Evolutionary conservation across 2,329 filamentous ascomycete genomes (phyloP).

Genomic region (Cytospora chrysosperma): DNA sequence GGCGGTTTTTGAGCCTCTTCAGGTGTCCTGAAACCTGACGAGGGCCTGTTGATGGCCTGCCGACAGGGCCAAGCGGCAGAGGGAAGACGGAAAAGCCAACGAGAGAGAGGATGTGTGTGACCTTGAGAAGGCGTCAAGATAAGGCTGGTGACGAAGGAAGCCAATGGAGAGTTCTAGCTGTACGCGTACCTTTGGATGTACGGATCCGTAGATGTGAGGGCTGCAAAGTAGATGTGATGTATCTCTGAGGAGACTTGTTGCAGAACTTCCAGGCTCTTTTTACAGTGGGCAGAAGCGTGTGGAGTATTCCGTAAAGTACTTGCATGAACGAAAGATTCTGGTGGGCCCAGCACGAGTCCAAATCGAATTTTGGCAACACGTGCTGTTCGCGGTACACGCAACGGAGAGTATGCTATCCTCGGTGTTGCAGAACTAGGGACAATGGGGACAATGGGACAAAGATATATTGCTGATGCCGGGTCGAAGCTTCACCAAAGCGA

Average conservation of each 20-base stretch:
- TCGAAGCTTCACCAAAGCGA: background rate
- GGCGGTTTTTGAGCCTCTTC: conserved; percentile 18
- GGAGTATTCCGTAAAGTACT: conserved; percentile 15
- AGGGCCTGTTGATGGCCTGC: conserved; percentile 14
- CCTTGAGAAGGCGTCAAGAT: conserved; percentile 7
- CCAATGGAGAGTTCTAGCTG: conserved; percentile 23
- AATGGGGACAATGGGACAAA: background rate
- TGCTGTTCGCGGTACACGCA: background rate
- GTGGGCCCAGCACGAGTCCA: conserved; percentile 28
- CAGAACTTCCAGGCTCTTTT: conserved; percentile 23
- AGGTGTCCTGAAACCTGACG: conserved; percentile 1
- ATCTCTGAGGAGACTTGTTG: conserved; percentile 34
- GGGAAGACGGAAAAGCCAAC: conserved; percentile 1
- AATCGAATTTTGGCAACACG: conserved; percentile 3
- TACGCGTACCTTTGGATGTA: conserved; percentile 24
- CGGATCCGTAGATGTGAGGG: conserved; percentile 1
- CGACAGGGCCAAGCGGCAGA: background rate
- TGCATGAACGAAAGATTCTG: conserved; percentile 33
- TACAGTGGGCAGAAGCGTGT: conserved; percentile 28
- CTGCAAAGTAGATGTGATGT: conserved; percentile 27
- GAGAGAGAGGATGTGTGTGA: conserved; percentile 4
- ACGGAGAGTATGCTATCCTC: background rate
- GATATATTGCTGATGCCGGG: background rate
- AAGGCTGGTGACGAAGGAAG: conserved; percentile 17
- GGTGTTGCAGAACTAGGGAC: background rate